A percentile compares a stretch with the other conserved stretches of the same genome.
phyloP scores from a whole-genome alignment of 1,139 yeast species.

The Pichia sp. region DNA sequence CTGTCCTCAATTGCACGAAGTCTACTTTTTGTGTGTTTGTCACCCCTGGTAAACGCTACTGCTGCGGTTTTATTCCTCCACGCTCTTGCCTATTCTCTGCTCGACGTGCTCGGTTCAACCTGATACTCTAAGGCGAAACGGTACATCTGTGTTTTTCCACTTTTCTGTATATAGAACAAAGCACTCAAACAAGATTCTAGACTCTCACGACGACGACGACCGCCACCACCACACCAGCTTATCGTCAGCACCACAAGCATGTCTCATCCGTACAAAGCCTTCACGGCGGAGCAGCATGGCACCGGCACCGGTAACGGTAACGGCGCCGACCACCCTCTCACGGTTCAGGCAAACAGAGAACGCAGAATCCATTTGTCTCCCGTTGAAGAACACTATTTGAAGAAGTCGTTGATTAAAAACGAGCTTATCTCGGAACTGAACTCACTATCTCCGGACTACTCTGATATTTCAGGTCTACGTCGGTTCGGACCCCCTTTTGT shows the following conservation, averaged over 20 bases:
- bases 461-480: slow-evolving; percentile 56
- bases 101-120: too few species aligned
- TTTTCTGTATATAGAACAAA: too few species aligned
- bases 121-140: too few species aligned
- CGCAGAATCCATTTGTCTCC: slow-evolving; percentile 13
- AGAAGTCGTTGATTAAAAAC: slow-evolving; percentile 66
- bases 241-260: not conserved
- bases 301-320: not conserved
- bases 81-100: too few species aligned
- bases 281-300: slow-evolving; percentile 2
- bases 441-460: slow-evolving; percentile 39
- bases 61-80: too few species aligned
- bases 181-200: too few species aligned
- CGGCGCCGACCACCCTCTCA: not conserved
- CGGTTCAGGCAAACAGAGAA: not conserved
- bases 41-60: too few species aligned
- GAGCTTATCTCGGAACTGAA: slow-evolving; percentile 61
- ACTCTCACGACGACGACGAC: not conserved
- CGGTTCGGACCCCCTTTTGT: slow-evolving; percentile 72
- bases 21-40: too few species aligned
- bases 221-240: not conserved
- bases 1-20: too few species aligned
- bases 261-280: slow-evolving; percentile 14
- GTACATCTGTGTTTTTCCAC: too few species aligned
- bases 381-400: slow-evolving; percentile 76